These are phyloP conservation scores for Aegilops bicornis DNA, from an alignment of 176 grass and related monocot species.

Conservation along the genomic window DNA sequence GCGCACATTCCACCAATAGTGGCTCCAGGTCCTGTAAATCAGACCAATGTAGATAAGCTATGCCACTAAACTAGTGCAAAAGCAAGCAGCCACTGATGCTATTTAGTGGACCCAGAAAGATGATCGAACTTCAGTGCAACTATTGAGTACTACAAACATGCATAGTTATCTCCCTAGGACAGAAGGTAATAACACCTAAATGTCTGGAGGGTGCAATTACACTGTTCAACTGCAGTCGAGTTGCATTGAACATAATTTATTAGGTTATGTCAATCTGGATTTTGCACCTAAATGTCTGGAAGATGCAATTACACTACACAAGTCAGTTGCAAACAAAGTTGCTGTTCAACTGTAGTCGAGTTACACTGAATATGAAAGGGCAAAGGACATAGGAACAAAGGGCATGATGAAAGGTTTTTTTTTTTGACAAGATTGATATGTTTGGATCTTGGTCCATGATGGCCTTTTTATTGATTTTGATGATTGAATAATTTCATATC, in stretches of 20 bases:
- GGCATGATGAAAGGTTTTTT: too few relatives aligned
- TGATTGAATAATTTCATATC: neutral
- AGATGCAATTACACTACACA: neutral
- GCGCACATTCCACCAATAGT: conserved; percentile 99
- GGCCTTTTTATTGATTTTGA: neutral
- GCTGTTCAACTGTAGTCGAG: conserved; percentile 5
- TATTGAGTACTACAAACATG: conserved; percentile 19
- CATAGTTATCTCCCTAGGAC: neutral
- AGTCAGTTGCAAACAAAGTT: neutral
- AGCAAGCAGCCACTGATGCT: neutral
- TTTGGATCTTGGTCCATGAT: neutral
- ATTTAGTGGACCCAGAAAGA: neutral
- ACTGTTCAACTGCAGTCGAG: too few relatives aligned
- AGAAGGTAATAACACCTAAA: neutral
- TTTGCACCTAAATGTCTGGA: too few relatives aligned
- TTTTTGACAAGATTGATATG: neutral
- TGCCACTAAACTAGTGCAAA: neutral
- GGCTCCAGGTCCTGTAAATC: conserved; percentile 86
- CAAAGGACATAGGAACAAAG: too few relatives aligned
- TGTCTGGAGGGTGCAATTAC: neutral
- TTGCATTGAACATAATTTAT: too few relatives aligned
- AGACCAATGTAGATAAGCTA: conserved; percentile 28
- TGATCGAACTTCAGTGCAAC: neutral
- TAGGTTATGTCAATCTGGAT: too few relatives aligned
- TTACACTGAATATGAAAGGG: neutral